A percentile compares a stretch with the other conserved stretches of the same genome.
Evolutionary conservation across 805 yeast genomes (phyloP).

Genomic region (Metschnikowia orientalis): DNA sequence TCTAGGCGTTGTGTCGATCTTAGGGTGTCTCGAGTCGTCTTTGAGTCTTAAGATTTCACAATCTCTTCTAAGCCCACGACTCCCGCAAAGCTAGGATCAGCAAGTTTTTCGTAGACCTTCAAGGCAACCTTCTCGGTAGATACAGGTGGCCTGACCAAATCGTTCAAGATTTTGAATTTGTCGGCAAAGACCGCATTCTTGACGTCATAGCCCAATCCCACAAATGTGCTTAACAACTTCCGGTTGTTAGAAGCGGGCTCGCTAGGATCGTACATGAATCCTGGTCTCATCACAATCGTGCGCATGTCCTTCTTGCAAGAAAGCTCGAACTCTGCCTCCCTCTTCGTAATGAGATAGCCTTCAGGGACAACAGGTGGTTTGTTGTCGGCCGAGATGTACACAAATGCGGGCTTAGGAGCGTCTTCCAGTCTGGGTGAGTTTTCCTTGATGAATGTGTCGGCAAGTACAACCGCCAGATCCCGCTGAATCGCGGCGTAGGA

Average conservation of each 20-base stretch:
- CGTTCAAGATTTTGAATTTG: slow-evolving; percentile 24
- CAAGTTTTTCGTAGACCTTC: slow-evolving; percentile 51
- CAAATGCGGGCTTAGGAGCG: slow-evolving; percentile 40
- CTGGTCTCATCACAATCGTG: slow-evolving; percentile 70
- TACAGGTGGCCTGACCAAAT: slow-evolving; percentile 54
- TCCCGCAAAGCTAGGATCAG: slow-evolving; percentile 49
- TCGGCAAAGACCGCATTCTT: slow-evolving; percentile 41
- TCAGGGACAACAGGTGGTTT: slow-evolving; percentile 60
- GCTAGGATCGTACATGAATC: slow-evolving; percentile 68
- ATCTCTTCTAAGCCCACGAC: slow-evolving; percentile 53
- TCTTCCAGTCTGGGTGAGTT: slow-evolving; percentile 10
- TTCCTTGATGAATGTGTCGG: slow-evolving; percentile 43
- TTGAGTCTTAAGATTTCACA: too few relatives aligned
- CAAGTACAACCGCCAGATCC: slow-evolving; percentile 63
- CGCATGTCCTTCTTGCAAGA: slow-evolving; percentile 46
- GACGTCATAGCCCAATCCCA: slow-evolving; percentile 40
- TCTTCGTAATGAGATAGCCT: slow-evolving; percentile 70
- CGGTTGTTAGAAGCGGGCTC: slow-evolving; percentile 32
- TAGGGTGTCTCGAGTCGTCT: too few relatives aligned
- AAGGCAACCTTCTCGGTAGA: slow-evolving; percentile 67
- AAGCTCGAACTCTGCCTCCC: slow-evolving; percentile 68
- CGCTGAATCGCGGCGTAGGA: slow-evolving; percentile 64
- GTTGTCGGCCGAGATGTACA: slow-evolving; percentile 77
- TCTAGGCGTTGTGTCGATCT: too few relatives aligned
- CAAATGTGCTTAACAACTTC: slow-evolving; percentile 36